Conservation (phyloP, 73 alveolate species). For the Paramecium octaurelia region DNA sequence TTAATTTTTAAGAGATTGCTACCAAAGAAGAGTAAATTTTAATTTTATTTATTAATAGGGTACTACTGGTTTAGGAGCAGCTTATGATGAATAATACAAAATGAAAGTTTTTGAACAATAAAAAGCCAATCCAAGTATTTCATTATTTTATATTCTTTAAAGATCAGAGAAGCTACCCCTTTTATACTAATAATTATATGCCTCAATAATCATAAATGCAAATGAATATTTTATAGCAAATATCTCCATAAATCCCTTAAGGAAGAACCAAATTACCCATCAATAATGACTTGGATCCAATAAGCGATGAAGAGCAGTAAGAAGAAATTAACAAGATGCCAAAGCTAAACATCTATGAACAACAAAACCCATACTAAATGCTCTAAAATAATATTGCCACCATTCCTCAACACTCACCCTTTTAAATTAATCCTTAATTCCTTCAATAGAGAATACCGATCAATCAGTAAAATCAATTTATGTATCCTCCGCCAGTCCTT, state of each 20-base stretch:
- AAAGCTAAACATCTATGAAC: not conserved
- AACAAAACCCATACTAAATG: not conserved
- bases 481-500: not conserved
- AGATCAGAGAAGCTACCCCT: not conserved
- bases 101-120: not conserved
- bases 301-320: not conserved
- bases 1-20: not conserved
- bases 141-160: not conserved
- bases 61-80: conserved; percentile 9
- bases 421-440: not conserved
- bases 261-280: not conserved
- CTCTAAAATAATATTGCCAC: not conserved
- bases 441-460: not conserved
- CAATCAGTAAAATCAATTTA: not conserved
- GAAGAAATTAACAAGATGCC: not conserved
- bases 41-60: not conserved
- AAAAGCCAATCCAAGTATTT: not conserved
- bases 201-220: not conserved
- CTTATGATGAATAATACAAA: conserved; percentile 6
- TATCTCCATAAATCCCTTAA: not conserved
- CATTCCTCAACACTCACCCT: not conserved
- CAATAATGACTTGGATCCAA: not conserved
- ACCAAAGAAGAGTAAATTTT: not conserved
- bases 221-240: not conserved
- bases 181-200: not conserved